These are phyloP conservation scores for Durusdinium trenchii DNA, from an alignment of 73 alveolate genomes.

Conservation along the genomic window DNA sequence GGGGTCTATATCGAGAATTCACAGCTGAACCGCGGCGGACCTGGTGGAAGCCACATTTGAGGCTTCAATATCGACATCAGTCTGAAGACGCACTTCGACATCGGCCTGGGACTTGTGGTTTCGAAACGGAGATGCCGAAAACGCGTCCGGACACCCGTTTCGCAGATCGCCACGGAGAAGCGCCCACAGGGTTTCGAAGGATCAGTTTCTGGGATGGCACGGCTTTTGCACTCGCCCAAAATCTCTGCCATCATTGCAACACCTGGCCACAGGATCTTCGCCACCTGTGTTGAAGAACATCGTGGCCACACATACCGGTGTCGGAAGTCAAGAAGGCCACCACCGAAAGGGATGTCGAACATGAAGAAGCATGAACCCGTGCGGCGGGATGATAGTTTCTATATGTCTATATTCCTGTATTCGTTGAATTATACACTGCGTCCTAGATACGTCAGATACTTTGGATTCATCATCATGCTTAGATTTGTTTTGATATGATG, in stretches of 20 bases:
- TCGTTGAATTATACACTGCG: no score
- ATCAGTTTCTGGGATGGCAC: not conserved
- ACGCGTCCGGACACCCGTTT: not conserved
- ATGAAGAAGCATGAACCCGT: not conserved
- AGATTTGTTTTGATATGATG: no score
- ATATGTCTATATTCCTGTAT: no score
- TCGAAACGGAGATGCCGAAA: not conserved
- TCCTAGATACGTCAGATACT: no score
- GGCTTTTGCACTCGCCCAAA: no score
- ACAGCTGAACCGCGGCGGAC: no score
- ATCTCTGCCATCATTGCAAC: no score
- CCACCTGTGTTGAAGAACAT: conserved; percentile 65
- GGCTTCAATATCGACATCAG: conserved; percentile 89
- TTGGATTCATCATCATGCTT: no score
- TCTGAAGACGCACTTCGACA: conserved; percentile 51
- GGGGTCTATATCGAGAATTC: no score
- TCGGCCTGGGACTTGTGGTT: not conserved
- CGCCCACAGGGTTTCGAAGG: not conserved
- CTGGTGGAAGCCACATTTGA: no score
- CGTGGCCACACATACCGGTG: conserved; percentile 83
- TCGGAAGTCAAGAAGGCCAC: conserved; percentile 24
- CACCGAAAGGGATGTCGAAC: not conserved
- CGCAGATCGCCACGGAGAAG: not conserved
- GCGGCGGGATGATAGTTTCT: no score
- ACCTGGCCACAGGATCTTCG: conserved; percentile 31